Percentiles rank a stretch among this genome's conserved stretches.
Conservation (phyloP, 805 yeast species). For the Metschnikowia cubensis region DNA sequence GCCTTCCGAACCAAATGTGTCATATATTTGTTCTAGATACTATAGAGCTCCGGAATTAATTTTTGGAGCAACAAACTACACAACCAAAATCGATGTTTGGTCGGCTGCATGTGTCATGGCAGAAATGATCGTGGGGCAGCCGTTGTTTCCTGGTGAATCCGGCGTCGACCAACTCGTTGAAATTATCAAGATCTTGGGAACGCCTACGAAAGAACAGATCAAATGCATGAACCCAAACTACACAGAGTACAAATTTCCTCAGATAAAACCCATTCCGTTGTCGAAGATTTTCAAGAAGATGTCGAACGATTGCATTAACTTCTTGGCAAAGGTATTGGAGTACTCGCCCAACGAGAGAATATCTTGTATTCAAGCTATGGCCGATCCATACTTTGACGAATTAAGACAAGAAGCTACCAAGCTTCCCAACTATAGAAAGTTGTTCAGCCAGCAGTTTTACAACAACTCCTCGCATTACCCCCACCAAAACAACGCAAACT, state of each 20-base stretch:
- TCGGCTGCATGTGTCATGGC: constrained; percentile 98
- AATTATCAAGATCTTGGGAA: constrained; percentile 91
- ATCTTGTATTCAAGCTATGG: constrained; percentile 51
- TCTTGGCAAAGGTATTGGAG: constrained; percentile 54
- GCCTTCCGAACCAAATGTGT: constrained; percentile 90
- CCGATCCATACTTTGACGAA: constrained; percentile 53
- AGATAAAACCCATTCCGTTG: constrained; percentile 73
- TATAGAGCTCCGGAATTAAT: constrained; percentile 97
- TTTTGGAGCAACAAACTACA: constrained; percentile 94
- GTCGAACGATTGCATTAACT: constrained; percentile 49
- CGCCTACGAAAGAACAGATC: constrained; percentile 90
- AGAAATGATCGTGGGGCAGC: constrained; percentile 90
- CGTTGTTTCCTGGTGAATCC: constrained; percentile 95
- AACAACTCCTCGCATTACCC: constrained; percentile 22
- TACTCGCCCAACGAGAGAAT: constrained; percentile 68
- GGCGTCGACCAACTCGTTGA: constrained; percentile 98
- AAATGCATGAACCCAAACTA: constrained; percentile 94
- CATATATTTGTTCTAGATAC: constrained; percentile 94
- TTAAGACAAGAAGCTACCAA: constrained; percentile 37
- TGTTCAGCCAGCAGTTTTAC: constrained; percentile 36
- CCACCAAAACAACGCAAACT: constrained; percentile 38
- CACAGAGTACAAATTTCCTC: constrained; percentile 95
- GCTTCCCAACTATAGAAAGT: constrained; percentile 42
- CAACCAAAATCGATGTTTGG: constrained; percentile 97
- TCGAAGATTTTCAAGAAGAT: constrained; percentile 59